These are phyloP conservation scores for Silene conica DNA, from an alignment of 148 eudicot species.

Conservation along the genomic window DNA sequence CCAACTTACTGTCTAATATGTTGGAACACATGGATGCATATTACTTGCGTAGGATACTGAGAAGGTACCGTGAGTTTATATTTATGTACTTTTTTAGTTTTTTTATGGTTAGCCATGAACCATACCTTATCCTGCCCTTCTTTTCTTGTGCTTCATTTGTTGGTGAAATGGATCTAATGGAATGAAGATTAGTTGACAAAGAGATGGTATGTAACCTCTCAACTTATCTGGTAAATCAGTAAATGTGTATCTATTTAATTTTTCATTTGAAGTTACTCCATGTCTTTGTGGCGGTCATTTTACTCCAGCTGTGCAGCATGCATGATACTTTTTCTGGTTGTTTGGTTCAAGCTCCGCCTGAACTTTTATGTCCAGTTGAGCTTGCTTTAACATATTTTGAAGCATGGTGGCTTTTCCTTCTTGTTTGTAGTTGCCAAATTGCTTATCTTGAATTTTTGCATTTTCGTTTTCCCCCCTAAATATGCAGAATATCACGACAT, in stretches of 20 bases:
- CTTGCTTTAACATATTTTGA: neutral
- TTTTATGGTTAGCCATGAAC: neutral
- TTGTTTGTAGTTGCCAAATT: neutral
- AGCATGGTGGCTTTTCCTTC: neutral
- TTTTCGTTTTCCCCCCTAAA: neutral
- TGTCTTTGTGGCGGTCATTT: constrained; percentile 6
- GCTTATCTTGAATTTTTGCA: neutral
- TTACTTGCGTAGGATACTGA: constrained; percentile 73
- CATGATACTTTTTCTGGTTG: neutral
- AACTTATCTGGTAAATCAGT: neutral
- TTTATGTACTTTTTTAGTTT: neutral
- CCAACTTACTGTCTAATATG: constrained; percentile 60
- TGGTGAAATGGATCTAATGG: constrained; percentile 23
- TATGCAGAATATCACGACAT: neutral
- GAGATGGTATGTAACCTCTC: constrained; percentile 66
- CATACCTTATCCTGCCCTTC: constrained; percentile 20
- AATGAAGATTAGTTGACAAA: constrained; percentile 72
- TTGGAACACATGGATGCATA: constrained; percentile 91
- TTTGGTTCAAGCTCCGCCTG: constrained; percentile 1
- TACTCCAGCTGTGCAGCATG: neutral
- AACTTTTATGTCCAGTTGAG: neutral
- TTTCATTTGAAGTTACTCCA: neutral
- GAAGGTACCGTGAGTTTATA: constrained; percentile 45
- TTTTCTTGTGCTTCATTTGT: constrained; percentile 20
- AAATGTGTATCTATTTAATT: neutral